These are phyloP conservation scores for Citrus maxima DNA, from an alignment of 345 rosid species.

Conservation along the genomic window DNA sequence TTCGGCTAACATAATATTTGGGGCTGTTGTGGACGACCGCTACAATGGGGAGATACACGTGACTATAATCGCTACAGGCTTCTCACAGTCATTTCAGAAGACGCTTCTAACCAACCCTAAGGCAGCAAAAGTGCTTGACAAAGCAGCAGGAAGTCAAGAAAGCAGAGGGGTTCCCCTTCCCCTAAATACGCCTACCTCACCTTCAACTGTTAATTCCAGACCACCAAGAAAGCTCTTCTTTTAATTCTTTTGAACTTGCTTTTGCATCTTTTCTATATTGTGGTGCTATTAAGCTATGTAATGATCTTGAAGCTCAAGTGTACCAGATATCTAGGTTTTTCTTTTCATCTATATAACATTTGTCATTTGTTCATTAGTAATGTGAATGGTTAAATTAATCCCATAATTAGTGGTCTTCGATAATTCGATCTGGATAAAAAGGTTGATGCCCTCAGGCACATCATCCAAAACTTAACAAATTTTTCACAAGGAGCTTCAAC, in stretches of 20 bases:
- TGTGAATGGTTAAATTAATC: neutral
- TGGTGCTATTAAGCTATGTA: conserved; percentile 25
- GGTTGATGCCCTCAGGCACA: neutral
- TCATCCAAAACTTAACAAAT: neutral
- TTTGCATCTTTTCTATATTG: conserved; percentile 4
- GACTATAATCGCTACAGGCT: conserved; percentile 93
- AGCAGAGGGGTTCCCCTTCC: conserved; percentile 51
- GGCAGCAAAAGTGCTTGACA: conserved; percentile 60
- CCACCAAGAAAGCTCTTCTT: conserved; percentile 74
- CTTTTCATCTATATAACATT: neutral
- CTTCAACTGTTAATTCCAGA: conserved; percentile 49
- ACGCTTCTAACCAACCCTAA: conserved; percentile 71
- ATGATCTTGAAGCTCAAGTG: conserved; percentile 27
- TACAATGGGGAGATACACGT: conserved; percentile 95
- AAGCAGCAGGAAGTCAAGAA: conserved; percentile 49
- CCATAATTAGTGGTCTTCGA: neutral
- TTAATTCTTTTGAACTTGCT: conserved; percentile 23
- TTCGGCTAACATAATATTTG: conserved; percentile 97
- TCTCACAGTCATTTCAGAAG: conserved; percentile 94
- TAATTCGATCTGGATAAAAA: neutral
- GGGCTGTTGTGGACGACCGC: conserved; percentile 96
- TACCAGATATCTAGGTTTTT: neutral
- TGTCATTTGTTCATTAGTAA: neutral
- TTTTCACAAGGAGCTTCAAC: neutral
- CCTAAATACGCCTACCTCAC: conserved; percentile 37